A percentile compares a stretch with the other conserved stretches of the same genome.
phyloP scores from a whole-genome alignment of 768 basidiomycete genomes.

The Porpolomopsis calyptriformis region DNA sequence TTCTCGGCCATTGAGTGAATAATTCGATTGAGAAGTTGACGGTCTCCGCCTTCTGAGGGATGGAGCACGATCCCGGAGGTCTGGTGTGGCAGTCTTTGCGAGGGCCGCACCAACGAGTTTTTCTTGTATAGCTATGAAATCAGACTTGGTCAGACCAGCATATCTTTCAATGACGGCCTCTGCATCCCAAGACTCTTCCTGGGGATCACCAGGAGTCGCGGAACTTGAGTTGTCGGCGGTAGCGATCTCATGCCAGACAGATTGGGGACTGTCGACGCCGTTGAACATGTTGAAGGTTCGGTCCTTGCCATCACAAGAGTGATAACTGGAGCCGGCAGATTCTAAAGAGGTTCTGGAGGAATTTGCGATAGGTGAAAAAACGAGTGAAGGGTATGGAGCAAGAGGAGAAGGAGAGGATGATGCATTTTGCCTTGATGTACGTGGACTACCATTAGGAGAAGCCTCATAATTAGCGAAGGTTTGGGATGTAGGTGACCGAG shows the following conservation, averaged over 20 bases:
- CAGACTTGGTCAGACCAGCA: conserved; percentile 58
- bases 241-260: conserved; percentile 57
- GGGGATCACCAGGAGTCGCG: conserved; percentile 37
- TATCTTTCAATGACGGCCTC: conserved; percentile 58
- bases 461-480: conserved; percentile 35
- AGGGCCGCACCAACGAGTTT: conserved; percentile 57
- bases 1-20: conserved; percentile 47
- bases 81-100: conserved; percentile 45
- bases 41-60: conserved; percentile 69
- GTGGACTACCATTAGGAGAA: conserved; percentile 29
- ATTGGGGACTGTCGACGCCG: conserved; percentile 37
- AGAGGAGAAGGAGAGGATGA: conserved; percentile 43
- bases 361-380: conserved; percentile 62
- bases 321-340: conserved; percentile 77
- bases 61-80: conserved; percentile 50
- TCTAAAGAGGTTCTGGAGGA: conserved; percentile 74
- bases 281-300: conserved; percentile 43
- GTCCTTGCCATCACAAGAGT: conserved; percentile 64
- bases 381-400: conserved; percentile 42
- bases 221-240: conserved; percentile 37
- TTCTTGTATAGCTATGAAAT: conserved; percentile 66
- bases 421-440: conserved; percentile 46
- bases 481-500: conserved; percentile 46
- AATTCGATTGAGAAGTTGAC: conserved; percentile 76
- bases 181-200: conserved; percentile 46